These are phyloP conservation scores for Candida chauliodis DNA, from an alignment of 805 yeast genomes.

Conservation along the genomic window DNA sequence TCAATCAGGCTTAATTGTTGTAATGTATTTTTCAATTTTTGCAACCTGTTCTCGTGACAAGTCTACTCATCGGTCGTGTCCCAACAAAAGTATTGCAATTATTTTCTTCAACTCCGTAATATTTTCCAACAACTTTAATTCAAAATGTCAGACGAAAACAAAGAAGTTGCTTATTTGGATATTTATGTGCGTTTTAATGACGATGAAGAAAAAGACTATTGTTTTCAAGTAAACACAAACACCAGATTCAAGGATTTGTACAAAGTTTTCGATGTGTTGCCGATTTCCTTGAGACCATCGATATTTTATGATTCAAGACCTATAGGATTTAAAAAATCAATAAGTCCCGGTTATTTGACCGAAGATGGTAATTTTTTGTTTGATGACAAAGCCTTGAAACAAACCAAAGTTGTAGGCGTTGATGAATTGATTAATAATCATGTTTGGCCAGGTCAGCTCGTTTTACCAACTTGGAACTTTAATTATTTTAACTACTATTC, in stretches of 20 bases:
- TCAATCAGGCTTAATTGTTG: no score
- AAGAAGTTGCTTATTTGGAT: conserved; percentile 34
- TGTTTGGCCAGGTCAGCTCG: conserved; percentile 87
- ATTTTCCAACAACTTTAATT: conserved; percentile 4
- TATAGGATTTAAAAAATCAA: conserved; percentile 55
- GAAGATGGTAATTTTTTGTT: conserved; percentile 78
- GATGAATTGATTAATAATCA: conserved; percentile 52
- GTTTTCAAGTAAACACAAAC: conserved; percentile 66
- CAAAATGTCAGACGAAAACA: conserved; percentile 16
- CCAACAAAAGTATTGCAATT: no score
- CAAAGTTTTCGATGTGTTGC: conserved; percentile 61
- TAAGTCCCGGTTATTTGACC: conserved; percentile 77
- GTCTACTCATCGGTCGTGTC: no score
- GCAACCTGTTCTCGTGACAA: no score
- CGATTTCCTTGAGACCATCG: conserved; percentile 76
- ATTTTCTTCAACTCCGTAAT: conserved; percentile 6
- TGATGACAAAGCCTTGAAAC: conserved; percentile 51
- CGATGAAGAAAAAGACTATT: conserved; percentile 84
- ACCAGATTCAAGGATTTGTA: conserved; percentile 58
- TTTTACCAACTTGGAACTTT: conserved; percentile 68
- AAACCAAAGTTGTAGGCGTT: conserved; percentile 43
- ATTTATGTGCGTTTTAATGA: conserved; percentile 77
- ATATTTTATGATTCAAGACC: conserved; percentile 69
- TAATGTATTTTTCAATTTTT: no score
- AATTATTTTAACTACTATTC: conserved; percentile 42